These are phyloP conservation scores for Neofusicoccum laricinum DNA, from an alignment of 2,329 filamentous ascomycete genomes.

Conservation along the genomic window DNA sequence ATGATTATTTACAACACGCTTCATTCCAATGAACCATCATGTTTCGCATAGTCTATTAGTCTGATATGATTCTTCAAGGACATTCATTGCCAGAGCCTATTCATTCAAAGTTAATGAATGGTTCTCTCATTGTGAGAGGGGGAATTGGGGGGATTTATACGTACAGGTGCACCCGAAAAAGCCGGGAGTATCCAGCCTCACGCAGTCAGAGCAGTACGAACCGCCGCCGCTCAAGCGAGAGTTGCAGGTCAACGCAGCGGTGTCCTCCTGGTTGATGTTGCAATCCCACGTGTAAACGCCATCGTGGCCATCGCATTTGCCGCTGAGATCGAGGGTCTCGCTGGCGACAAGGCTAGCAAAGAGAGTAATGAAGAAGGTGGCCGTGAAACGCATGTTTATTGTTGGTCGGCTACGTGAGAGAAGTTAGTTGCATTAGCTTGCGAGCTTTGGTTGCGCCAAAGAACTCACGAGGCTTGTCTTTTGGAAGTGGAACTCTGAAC, in stretches of 20 bases:
- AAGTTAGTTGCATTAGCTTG: too few relatives aligned
- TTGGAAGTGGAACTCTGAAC: too few relatives aligned
- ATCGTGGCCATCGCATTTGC: not conserved
- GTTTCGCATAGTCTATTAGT: too few relatives aligned
- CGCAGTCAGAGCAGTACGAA: slow-evolving; percentile 3
- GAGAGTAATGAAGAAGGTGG: not conserved
- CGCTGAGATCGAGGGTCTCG: not conserved
- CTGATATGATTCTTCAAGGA: too few relatives aligned
- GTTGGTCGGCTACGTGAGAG: too few relatives aligned
- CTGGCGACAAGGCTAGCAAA: not conserved
- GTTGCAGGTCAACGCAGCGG: not conserved
- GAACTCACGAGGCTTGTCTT: too few relatives aligned
- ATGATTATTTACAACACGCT: too few relatives aligned
- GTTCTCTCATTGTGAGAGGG: too few relatives aligned
- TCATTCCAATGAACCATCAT: too few relatives aligned
- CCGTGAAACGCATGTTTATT: not conserved
- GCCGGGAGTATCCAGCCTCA: not conserved
- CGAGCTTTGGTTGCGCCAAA: too few relatives aligned
- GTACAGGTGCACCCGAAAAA: not conserved
- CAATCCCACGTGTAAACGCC: not conserved
- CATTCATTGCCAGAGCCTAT: too few relatives aligned
- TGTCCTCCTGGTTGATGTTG: not conserved
- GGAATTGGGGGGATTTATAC: not conserved
- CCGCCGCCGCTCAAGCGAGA: not conserved
- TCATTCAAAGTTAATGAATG: too few relatives aligned